phyloP scores from a whole-genome alignment of 305 asterid genomes.

The Fraxinus angustifolia region DNA sequence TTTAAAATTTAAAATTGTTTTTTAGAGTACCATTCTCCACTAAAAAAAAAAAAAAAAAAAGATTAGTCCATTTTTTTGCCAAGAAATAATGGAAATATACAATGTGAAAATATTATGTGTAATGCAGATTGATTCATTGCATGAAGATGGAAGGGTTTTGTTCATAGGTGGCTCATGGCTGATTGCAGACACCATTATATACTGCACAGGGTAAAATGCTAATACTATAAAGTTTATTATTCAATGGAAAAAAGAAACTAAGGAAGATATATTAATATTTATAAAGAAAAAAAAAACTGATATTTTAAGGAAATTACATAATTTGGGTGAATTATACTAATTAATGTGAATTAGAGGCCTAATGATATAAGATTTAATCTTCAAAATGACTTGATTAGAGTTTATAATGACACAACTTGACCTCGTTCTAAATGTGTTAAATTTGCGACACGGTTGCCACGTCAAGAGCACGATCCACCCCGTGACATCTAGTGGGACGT shows the following conservation, averaged over 20 bases:
- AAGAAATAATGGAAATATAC: neutral
- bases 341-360: neutral
- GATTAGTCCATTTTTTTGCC: neutral
- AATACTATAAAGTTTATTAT: neutral
- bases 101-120: neutral
- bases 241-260: neutral
- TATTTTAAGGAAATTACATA: neutral
- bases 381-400: neutral
- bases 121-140: constrained; percentile 68
- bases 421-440: neutral
- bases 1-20: too few relatives aligned
- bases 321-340: neutral
- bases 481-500: neutral
- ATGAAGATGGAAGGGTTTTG: constrained; percentile 68
- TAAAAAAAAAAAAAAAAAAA: neutral
- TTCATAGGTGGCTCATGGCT: constrained; percentile 59
- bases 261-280: neutral
- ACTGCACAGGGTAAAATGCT: constrained; percentile 72
- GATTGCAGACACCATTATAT: constrained; percentile 68
- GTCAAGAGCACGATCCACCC: neutral
- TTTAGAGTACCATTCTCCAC: too few relatives aligned
- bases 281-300: neutral
- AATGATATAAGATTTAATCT: neutral
- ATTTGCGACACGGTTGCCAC: neutral
- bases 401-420: neutral